These are phyloP conservation scores for Lasiosphaeris hirsuta DNA, from an alignment of 495 filamentous ascomycete species.

Conservation along the genomic window DNA sequence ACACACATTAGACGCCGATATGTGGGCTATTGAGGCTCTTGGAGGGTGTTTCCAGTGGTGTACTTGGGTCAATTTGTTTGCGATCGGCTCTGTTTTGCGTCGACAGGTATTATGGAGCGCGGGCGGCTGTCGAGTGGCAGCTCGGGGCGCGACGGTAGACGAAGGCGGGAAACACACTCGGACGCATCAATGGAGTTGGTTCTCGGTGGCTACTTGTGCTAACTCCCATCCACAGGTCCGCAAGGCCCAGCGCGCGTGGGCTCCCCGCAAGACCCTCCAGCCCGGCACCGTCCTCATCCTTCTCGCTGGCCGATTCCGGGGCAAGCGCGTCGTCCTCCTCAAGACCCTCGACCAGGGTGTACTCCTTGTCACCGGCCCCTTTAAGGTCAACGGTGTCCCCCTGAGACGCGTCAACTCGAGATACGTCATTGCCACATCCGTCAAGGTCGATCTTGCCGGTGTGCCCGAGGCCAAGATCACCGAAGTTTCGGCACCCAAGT, in stretches of 20 bases:
- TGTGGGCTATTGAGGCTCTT: conserved; percentile 8
- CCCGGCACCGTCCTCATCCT: conserved; percentile 96
- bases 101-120: neutral
- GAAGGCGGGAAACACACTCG: neutral
- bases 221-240: conserved; percentile 64
- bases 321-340: conserved; percentile 98
- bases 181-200: neutral
- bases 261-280: conserved; percentile 78
- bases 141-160: neutral
- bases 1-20: conserved; percentile 12
- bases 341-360: conserved; percentile 95
- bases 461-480: conserved; percentile 79
- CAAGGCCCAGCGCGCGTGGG: conserved; percentile 84
- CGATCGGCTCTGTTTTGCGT: neutral
- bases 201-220: conserved; percentile 13
- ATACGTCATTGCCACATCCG: conserved; percentile 97
- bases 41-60: conserved; percentile 16
- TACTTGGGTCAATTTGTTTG: neutral
- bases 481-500: conserved; percentile 77
- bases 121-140: neutral
- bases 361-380: conserved; percentile 97
- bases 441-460: conserved; percentile 79
- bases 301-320: conserved; percentile 98
- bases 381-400: conserved; percentile 99
- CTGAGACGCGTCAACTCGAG: conserved; percentile 95